Evolutionary conservation across 371 early-diverging fungal species (phyloP), one percentile per base, ranked within the genome.

Genomic region (Batkoa obscura): DNA sequence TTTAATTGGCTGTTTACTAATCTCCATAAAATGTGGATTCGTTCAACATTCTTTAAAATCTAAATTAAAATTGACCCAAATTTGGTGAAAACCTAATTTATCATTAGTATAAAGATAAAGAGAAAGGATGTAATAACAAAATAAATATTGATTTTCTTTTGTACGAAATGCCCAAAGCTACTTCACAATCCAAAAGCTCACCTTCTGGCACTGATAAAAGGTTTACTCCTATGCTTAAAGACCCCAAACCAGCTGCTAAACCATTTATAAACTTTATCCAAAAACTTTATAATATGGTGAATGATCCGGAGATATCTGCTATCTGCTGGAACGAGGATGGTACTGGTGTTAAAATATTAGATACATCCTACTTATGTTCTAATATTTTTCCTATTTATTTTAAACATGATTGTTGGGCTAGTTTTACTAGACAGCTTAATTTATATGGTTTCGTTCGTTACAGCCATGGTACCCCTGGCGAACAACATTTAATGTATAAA

Each of bases 381-480:
- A 9, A 47, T 34, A 50, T 87, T 12, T 64, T 88, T 43, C 81
- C 84, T 15, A 70, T 71, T 32, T 78, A 69, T 56, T 90, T 88
- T 64, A 89, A 88, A 64, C 88, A 89, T 64, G 79, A 75, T 59
- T 90, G 90, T 62, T 81, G 86, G 55, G 76, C 80, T 41, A 81
- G 81, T 46, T 91, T 90, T 78, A 86, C 88, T 13, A 70, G 90
- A 36, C 91, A 90, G 60, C 72, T 89, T 3, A 90, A 89, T 61
- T 84, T 85, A 79, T 78, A 81, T 56, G 83, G 79, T 23, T 77
- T 73, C 50, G 70, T 77, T 59, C 48, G 48, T 32, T 23, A 15
- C 48, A n/a, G 48, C 48, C 15, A 47, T 32, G 23, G 31, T 32
- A 15, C 15, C 23, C 48, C 30, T 10, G 4, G 15, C 30, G 48